Conservation (phyloP, 202 grass and related monocot genomes). For the Alloteropsis angusta region DNA sequence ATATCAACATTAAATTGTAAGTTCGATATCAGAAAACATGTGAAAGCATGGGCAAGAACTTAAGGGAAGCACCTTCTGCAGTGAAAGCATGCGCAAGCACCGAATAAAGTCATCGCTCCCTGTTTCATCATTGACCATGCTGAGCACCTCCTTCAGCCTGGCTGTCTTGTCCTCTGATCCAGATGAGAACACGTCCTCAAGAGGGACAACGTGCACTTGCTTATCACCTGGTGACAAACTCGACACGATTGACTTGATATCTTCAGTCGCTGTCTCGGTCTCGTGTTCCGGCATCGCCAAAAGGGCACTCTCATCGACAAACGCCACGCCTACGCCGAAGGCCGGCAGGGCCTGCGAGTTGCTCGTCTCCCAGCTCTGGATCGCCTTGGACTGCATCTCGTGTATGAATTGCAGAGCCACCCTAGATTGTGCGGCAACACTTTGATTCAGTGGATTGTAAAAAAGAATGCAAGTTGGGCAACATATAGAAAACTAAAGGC, state of each 20-base stretch:
- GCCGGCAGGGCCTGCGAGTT: slow-evolving; percentile 69
- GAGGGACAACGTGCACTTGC: slow-evolving; percentile 36
- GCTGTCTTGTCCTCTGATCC: slow-evolving; percentile 23
- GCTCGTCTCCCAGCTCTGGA: slow-evolving; percentile 77
- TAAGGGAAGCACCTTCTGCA: slow-evolving; percentile 62
- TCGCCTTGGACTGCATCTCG: slow-evolving; percentile 71
- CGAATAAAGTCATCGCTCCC: slow-evolving; percentile 78
- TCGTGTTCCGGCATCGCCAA: slow-evolving; percentile 4
- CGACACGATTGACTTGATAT: slow-evolving; percentile 47
- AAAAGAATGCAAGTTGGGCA: background rate
- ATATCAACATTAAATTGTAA: slow-evolving; percentile 15
- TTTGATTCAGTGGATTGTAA: background rate
- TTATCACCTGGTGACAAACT: slow-evolving; percentile 37
- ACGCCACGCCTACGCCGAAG: slow-evolving; percentile 57
- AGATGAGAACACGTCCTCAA: slow-evolving; percentile 40
- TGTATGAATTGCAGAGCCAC: slow-evolving; percentile 83
- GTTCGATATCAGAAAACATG: background rate
- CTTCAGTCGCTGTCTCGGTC: slow-evolving; percentile 25
- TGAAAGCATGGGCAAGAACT: slow-evolving; percentile 6
- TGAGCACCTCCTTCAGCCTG: slow-evolving; percentile 37
- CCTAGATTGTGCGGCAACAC: slow-evolving; percentile 16
- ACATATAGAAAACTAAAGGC: background rate
- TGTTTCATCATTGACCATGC: slow-evolving; percentile 55
- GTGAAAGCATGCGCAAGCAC: slow-evolving; percentile 47
- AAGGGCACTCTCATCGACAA: slow-evolving; percentile 49